Evolutionary conservation across 176 grass and related monocot species (phyloP).

Genomic region (Carex scoparia): DNA sequence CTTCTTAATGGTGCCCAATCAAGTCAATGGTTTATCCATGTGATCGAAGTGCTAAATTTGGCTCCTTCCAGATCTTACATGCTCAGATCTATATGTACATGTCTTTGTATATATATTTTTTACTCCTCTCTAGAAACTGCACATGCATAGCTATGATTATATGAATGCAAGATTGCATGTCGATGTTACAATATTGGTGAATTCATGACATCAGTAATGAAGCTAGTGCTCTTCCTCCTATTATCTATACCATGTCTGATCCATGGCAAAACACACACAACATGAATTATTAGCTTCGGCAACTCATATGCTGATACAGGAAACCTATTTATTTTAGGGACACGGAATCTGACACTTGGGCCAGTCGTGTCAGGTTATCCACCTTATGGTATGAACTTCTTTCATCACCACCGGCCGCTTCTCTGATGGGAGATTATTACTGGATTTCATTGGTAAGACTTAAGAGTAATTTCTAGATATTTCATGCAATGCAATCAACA

Average conservation of each 20-base stretch:
- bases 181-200: no score
- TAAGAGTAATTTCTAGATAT: neutral
- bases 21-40: neutral
- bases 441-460: slow-evolving; percentile 48
- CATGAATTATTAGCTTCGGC: slow-evolving; percentile 61
- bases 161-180: no score
- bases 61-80: no score
- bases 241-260: no score
- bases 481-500: neutral
- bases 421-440: slow-evolving; percentile 48
- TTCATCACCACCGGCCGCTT: slow-evolving; percentile 37
- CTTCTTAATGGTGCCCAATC: neutral
- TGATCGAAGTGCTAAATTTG: neutral
- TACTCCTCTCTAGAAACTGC: no score
- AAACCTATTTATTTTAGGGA: neutral
- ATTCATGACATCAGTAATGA: no score
- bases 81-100: no score
- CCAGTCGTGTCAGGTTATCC: neutral
- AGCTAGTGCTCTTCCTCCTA: no score
- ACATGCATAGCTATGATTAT: no score
- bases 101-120: neutral
- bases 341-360: neutral
- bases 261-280: slow-evolving; percentile 28
- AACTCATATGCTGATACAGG: slow-evolving; percentile 32
- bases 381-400: slow-evolving; percentile 48